phyloP scores from a whole-genome alignment of 2,329 filamentous ascomycete genomes.

The Ilyonectria destructans region DNA sequence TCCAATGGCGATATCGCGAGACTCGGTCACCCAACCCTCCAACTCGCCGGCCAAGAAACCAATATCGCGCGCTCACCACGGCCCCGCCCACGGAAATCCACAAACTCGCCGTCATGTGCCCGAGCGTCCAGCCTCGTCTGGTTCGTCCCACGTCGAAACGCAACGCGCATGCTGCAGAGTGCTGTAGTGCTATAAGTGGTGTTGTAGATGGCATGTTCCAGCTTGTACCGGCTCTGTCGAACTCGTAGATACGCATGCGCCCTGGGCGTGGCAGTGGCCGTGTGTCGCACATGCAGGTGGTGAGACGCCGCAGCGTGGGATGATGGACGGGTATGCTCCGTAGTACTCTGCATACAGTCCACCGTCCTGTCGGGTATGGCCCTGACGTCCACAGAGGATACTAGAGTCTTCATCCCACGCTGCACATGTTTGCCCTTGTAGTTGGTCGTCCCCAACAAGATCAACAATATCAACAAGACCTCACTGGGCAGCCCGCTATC shows the following conservation, averaged over 20 bases:
- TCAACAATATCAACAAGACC: background rate
- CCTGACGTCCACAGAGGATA: background rate
- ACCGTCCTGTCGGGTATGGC: background rate
- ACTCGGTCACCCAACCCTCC: background rate
- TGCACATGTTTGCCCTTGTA: background rate
- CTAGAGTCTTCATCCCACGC: background rate
- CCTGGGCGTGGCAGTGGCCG: background rate
- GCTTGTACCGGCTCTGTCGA: background rate
- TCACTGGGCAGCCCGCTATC: background rate
- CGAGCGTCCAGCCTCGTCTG: conserved; percentile 2
- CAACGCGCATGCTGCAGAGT: background rate
- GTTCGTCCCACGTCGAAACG: conserved; percentile 8
- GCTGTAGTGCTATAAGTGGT: background rate
- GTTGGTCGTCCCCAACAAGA: background rate
- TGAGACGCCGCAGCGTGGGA: conserved; percentile 7
- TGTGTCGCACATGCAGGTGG: conserved; percentile 1
- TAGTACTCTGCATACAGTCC: background rate
- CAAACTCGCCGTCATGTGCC: background rate
- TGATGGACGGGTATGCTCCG: background rate
- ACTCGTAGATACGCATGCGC: background rate
- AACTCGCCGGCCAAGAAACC: background rate
- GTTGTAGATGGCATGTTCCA: background rate
- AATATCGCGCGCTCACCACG: background rate
- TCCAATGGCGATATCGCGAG: background rate
- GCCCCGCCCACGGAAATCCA: background rate